Conservation (phyloP, 2,329 filamentous ascomycete species). For the Botrytis squamosa region DNA sequence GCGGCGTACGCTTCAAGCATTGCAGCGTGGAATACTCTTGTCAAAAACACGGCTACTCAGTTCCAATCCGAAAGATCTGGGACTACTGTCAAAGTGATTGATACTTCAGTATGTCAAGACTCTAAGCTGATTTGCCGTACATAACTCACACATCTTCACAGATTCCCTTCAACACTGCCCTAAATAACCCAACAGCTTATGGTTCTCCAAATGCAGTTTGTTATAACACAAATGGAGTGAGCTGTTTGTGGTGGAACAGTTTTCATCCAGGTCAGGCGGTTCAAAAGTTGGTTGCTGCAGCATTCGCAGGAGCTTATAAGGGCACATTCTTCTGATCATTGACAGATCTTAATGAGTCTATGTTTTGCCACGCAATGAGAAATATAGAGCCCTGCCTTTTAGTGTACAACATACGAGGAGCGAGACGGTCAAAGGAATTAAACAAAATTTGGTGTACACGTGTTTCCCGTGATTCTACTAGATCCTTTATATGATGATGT, state of each 20-base stretch:
- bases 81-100: conserved; percentile 13
- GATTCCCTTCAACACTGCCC: conserved; percentile 11
- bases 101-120: conserved; percentile 7
- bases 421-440: background rate
- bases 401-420: background rate
- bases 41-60: background rate
- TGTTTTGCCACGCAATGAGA: background rate
- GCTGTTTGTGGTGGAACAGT: conserved; percentile 25
- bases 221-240: conserved; percentile 21
- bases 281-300: conserved; percentile 22
- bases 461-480: background rate
- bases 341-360: background rate
- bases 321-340: conserved; percentile 10
- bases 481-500: background rate
- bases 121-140: too few species aligned
- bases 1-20: conserved; percentile 5
- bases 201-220: conserved; percentile 20
- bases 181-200: conserved; percentile 22
- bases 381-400: background rate
- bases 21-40: conserved; percentile 6
- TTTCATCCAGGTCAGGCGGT: conserved; percentile 24
- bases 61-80: conserved; percentile 17
- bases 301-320: background rate
- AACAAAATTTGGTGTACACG: background rate
- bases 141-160: background rate